A percentile compares a stretch with the other conserved stretches of the same genome.
Evolutionary conservation across 768 basidiomycete species (phyloP).

Genomic region (Lentinula lateritia): DNA sequence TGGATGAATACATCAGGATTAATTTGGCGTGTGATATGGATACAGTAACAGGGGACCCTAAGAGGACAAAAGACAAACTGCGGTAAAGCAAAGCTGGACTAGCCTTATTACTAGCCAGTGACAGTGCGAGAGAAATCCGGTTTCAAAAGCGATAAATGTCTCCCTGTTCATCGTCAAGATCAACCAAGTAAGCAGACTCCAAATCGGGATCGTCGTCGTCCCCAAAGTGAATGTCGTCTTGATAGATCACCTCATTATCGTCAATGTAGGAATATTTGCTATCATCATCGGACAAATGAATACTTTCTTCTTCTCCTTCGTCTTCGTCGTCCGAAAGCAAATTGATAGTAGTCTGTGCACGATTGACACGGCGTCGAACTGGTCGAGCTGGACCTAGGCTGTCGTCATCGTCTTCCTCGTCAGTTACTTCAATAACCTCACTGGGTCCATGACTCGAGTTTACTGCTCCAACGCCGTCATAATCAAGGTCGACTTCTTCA

Average conservation of each 20-base stretch:
- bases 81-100: too few species aligned
- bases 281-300: background rate
- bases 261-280: background rate
- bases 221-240: background rate
- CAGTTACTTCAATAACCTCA: background rate
- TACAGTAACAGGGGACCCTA: too few species aligned
- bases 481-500: background rate
- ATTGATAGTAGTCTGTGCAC: background rate
- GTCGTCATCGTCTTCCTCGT: background rate
- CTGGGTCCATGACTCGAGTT: background rate
- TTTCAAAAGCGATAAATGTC: background rate
- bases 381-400: background rate
- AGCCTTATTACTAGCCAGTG: too few species aligned
- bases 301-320: background rate
- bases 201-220: background rate
- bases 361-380: background rate
- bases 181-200: background rate
- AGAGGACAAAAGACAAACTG: too few species aligned
- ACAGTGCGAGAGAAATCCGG: background rate
- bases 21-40: too few species aligned
- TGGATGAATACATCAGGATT: too few species aligned
- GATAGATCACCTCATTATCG: background rate
- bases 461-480: background rate
- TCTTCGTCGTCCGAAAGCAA: constrained; percentile 3
- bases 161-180: background rate